Conservation (phyloP, 495 filamentous ascomycete species). For the Neurospora pannonica region DNA sequence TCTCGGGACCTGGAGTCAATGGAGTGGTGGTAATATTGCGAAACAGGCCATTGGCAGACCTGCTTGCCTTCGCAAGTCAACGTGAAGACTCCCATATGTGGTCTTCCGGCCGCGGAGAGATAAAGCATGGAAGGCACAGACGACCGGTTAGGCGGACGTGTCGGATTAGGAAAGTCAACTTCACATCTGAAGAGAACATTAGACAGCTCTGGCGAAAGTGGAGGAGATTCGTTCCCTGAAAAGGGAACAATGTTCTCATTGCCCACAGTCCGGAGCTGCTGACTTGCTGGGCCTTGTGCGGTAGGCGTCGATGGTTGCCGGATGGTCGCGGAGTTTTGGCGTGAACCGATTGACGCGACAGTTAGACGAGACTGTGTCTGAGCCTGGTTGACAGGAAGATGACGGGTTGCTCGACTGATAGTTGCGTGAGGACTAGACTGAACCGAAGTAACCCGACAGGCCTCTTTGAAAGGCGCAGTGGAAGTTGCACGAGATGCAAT, state of each 20-base stretch:
- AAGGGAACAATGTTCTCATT: background rate
- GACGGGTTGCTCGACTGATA: background rate
- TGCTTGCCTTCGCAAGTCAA: background rate
- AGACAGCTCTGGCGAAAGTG: background rate
- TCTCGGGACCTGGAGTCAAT: background rate
- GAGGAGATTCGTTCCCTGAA: background rate
- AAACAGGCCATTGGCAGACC: background rate
- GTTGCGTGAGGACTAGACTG: background rate
- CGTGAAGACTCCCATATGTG: background rate
- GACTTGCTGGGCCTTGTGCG: background rate
- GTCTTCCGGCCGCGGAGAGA: background rate
- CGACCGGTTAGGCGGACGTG: background rate
- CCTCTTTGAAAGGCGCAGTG: background rate
- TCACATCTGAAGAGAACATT: background rate
- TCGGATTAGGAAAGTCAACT: background rate
- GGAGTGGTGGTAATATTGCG: background rate
- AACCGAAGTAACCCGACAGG: background rate
- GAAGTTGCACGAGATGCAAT: background rate
- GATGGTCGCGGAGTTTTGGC: background rate
- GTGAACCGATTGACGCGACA: background rate
- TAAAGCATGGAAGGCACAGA: background rate
- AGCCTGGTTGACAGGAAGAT: background rate
- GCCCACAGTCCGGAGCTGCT: background rate
- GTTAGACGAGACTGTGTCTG: background rate
- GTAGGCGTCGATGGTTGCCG: background rate